These are phyloP conservation scores for Cordyceps militaris DNA, from an alignment of 2,329 filamentous ascomycete species.

Conservation along the genomic window DNA sequence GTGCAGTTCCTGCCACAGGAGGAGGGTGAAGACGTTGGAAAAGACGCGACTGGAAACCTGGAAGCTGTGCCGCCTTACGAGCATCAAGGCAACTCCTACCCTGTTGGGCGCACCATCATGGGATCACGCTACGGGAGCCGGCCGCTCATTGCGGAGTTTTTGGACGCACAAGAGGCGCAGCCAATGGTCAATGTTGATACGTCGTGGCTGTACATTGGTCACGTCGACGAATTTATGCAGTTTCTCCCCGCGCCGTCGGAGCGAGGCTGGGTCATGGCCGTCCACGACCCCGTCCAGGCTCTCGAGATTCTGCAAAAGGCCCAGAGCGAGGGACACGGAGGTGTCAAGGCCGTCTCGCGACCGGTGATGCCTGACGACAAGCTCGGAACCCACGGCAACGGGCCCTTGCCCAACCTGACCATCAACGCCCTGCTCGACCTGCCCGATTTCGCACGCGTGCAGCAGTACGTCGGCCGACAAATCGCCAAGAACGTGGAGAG, in stretches of 20 bases:
- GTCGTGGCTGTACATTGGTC: slow-evolving; percentile 20
- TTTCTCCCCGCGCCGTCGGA: slow-evolving; percentile 21
- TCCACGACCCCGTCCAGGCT: slow-evolving; percentile 18
- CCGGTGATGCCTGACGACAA: neutral
- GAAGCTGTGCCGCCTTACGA: neutral
- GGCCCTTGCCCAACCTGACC: neutral
- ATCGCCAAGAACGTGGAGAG: slow-evolving; percentile 20
- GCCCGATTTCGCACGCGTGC: neutral
- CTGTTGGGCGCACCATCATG: neutral
- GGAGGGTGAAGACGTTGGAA: neutral
- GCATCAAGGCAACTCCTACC: neutral
- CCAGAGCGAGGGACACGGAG: neutral
- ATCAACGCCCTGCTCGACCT: neutral
- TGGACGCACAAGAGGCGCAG: neutral
- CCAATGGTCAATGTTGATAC: slow-evolving; percentile 23
- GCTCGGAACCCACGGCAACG: neutral
- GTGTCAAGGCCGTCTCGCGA: slow-evolving; percentile 1
- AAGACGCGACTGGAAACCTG: neutral
- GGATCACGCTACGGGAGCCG: neutral
- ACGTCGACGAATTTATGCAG: slow-evolving; percentile 25
- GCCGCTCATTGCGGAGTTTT: neutral
- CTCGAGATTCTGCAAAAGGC: slow-evolving; percentile 8
- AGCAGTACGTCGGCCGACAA: neutral
- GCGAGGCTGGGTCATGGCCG: slow-evolving; percentile 20
- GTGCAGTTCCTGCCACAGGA: neutral